Conservation (phyloP, 2,329 filamentous ascomycete species). For the Penicillium vulpinum region DNA sequence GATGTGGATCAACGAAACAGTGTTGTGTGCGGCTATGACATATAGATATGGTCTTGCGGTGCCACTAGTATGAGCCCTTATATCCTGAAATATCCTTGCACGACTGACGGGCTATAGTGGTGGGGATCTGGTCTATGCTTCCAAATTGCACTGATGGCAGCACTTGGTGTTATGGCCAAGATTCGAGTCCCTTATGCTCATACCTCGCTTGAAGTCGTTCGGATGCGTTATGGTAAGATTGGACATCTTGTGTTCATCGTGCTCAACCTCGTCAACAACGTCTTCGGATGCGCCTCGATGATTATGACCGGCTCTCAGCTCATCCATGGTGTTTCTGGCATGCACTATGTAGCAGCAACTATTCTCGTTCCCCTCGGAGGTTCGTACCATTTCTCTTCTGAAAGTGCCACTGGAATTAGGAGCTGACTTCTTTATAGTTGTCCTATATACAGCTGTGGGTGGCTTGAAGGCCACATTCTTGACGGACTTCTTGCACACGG, state of each 20-base stretch:
- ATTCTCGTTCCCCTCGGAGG: conserved; percentile 50
- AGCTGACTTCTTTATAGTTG: conserved; percentile 33
- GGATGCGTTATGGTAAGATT: conserved; percentile 49
- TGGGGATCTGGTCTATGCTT: conserved; percentile 46
- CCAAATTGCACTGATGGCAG: conserved; percentile 53
- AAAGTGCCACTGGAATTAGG: background rate
- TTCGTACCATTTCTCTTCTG: conserved; percentile 18
- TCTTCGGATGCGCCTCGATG: conserved; percentile 50
- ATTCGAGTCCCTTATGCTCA: conserved; percentile 54
- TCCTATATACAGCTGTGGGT: conserved; percentile 51
- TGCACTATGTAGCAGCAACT: conserved; percentile 51
- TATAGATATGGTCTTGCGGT: conserved; percentile 39
- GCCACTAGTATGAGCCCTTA: conserved; percentile 29
- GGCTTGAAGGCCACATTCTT: conserved; percentile 53
- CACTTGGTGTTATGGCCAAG: conserved; percentile 52
- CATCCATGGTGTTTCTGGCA: conserved; percentile 50
- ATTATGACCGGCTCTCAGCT: conserved; percentile 49
- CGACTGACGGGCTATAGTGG: conserved; percentile 27
- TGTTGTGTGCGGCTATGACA: conserved; percentile 35
- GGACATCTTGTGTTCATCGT: conserved; percentile 45
- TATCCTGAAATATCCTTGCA: background rate
- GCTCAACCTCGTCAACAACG: conserved; percentile 46
- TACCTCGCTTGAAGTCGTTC: conserved; percentile 53
- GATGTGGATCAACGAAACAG: conserved; percentile 44
- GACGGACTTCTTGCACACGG: conserved; percentile 52